phyloP scores from a whole-genome alignment of 371 early-diverging fungal species.

The Mucor velutinosus region DNA sequence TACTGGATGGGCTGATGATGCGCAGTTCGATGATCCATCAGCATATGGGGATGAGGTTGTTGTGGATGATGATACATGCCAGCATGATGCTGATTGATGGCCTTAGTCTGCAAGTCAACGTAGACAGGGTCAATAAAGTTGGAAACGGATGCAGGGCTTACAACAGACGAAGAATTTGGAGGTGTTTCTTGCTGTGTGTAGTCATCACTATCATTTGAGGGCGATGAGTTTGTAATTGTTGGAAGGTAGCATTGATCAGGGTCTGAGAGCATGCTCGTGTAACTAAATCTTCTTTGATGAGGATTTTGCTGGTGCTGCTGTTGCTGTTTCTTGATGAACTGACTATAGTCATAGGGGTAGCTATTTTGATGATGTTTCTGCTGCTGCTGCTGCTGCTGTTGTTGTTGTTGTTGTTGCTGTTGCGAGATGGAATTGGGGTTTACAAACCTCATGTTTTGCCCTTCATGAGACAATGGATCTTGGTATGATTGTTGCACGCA shows the following conservation, averaged over 20 bases:
- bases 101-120: constrained; percentile 21
- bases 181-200: constrained; percentile 23
- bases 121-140: constrained; percentile 25
- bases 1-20: constrained; percentile 14
- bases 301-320: constrained; percentile 17
- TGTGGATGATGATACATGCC: constrained; percentile 12
- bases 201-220: constrained; percentile 37
- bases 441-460: constrained; percentile 19
- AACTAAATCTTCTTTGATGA: constrained; percentile 43
- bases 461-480: constrained; percentile 14
- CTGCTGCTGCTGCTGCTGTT: constrained; percentile 13
- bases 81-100: neutral
- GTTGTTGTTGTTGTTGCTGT: constrained; percentile 17
- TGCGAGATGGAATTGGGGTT: constrained; percentile 27
- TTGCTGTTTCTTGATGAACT: constrained; percentile 15
- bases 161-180: constrained; percentile 6
- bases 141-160: constrained; percentile 10
- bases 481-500: constrained; percentile 23
- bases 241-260: constrained; percentile 29
- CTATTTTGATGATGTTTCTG: neutral
- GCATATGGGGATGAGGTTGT: neutral
- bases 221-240: constrained; percentile 23
- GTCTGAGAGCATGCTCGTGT: constrained; percentile 47
- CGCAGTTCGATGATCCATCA: constrained; percentile 1
- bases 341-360: constrained; percentile 12